Percentiles rank a stretch among this genome's conserved stretches.
phyloP scores from a whole-genome alignment of 2,329 filamentous ascomycete species.

The Fusarium napiforme region DNA sequence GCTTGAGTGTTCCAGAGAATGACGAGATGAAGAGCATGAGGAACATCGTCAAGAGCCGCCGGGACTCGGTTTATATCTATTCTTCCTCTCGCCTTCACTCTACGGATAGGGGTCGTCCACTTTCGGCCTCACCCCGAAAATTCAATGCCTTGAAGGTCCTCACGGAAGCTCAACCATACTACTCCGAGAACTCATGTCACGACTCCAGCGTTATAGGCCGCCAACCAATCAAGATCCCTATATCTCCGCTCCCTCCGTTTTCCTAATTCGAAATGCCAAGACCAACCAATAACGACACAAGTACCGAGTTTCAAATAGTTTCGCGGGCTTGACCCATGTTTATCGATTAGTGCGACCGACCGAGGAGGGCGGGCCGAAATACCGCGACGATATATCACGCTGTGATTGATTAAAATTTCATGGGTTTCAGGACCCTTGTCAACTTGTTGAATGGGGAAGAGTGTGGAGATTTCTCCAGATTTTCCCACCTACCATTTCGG shows the following conservation, averaged over 20 bases:
- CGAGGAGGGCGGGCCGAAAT: slow-evolving; percentile 9
- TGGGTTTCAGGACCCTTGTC: slow-evolving; percentile 17
- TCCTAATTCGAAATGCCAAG: slow-evolving; percentile 5
- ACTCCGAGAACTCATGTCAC: not conserved
- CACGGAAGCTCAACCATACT: not conserved
- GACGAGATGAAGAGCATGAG: not conserved
- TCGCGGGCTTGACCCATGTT: not conserved
- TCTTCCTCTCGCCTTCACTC: not conserved
- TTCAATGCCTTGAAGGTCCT: not conserved
- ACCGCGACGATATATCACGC: not conserved
- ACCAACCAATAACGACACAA: not conserved
- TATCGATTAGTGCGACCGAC: not conserved
- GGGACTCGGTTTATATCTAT: slow-evolving; percentile 23
- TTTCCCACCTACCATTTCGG: slow-evolving; percentile 25
- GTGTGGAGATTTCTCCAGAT: slow-evolving; percentile 4
- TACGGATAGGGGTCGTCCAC: slow-evolving; percentile 3
- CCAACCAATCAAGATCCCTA: slow-evolving; percentile 21
- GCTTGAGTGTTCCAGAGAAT: not conserved
- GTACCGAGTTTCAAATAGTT: slow-evolving; percentile 15
- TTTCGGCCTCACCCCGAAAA: slow-evolving; percentile 2
- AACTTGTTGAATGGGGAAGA: not conserved
- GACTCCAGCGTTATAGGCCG: not conserved
- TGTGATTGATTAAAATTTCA: not conserved
- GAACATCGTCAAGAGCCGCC: not conserved
- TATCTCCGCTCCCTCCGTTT: slow-evolving; percentile 17